Evolutionary conservation across 257 asterid species (phyloP).

Genomic region (Scutellaria baicalensis): DNA sequence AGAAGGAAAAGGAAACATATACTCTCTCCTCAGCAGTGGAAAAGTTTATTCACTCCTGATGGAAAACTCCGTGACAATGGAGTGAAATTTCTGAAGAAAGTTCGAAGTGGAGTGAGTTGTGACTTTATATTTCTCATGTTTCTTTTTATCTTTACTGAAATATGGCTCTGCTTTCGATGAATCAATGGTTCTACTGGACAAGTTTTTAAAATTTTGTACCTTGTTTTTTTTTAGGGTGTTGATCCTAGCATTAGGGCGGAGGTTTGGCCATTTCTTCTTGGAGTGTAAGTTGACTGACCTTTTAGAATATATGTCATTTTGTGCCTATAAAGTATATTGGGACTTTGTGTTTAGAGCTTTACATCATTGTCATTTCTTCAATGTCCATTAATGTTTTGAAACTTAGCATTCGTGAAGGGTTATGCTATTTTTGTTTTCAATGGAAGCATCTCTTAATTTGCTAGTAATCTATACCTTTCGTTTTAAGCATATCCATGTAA

Average conservation of each 20-base stretch:
- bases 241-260: conserved; percentile 85
- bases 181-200: background rate
- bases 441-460: background rate
- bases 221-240: conserved; percentile 56
- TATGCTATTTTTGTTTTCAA: background rate
- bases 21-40: conserved; percentile 78
- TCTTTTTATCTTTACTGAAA: background rate
- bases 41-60: conserved; percentile 63
- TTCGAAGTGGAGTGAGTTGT: conserved; percentile 91
- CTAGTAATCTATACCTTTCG: background rate
- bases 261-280: conserved; percentile 97
- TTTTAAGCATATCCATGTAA: background rate
- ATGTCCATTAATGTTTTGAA: background rate
- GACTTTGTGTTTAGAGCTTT: background rate
- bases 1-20: conserved; percentile 75
- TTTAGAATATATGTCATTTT: background rate
- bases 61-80: conserved; percentile 84
- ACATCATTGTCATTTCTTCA: too few species aligned
- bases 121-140: background rate
- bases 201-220: background rate
- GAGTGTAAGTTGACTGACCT: conserved; percentile 65
- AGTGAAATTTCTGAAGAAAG: conserved; percentile 77
- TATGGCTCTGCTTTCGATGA: background rate
- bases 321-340: conserved; percentile 2
- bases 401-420: background rate